Evolutionary conservation across 805 yeast species (phyloP).

Genomic region (Allodekkera sacchari): DNA sequence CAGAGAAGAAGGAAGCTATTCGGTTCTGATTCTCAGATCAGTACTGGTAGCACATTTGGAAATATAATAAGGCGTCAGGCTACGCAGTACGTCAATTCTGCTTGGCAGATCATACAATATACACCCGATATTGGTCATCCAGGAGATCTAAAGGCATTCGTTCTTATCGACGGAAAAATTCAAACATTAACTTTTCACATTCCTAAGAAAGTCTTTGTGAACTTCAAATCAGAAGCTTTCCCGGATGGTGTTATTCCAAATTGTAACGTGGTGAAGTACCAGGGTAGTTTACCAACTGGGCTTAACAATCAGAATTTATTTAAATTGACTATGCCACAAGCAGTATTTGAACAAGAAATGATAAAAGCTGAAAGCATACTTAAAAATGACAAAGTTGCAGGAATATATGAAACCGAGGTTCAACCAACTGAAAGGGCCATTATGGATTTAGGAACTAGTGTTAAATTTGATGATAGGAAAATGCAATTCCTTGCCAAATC

Average conservation of each 20-base stretch:
- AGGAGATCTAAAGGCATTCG: slow-evolving; percentile 74
- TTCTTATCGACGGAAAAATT: slow-evolving; percentile 58
- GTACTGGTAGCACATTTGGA: slow-evolving; percentile 52
- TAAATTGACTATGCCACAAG: slow-evolving; percentile 63
- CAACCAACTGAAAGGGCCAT: slow-evolving; percentile 63
- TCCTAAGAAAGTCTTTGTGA: slow-evolving; percentile 66
- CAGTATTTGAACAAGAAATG: slow-evolving; percentile 45
- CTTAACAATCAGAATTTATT: slow-evolving; percentile 45
- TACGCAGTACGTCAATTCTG: slow-evolving; percentile 62
- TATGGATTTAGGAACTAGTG: slow-evolving; percentile 67
- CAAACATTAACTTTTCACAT: slow-evolving; percentile 68
- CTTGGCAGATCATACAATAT: slow-evolving; percentile 83
- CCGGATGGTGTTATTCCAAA: slow-evolving; percentile 31
- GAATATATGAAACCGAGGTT: slow-evolving; percentile 71
- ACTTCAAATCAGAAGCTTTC: slow-evolving; percentile 36
- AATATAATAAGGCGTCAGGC: slow-evolving; percentile 70
- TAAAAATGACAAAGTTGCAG: slow-evolving; percentile 51
- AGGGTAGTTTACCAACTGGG: slow-evolving; percentile 65
- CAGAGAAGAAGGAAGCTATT: slow-evolving; percentile 68
- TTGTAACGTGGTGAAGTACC: slow-evolving; percentile 50
- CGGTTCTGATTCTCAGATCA: slow-evolving; percentile 42
- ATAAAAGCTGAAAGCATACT: slow-evolving; percentile 54
- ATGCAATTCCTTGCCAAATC: slow-evolving; percentile 86
- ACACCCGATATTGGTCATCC: slow-evolving; percentile 43
- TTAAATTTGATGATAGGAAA: slow-evolving; percentile 57